Evolutionary conservation across 1,139 yeast species (phyloP).

Genomic region (Suhomyces bribrorum): DNA sequence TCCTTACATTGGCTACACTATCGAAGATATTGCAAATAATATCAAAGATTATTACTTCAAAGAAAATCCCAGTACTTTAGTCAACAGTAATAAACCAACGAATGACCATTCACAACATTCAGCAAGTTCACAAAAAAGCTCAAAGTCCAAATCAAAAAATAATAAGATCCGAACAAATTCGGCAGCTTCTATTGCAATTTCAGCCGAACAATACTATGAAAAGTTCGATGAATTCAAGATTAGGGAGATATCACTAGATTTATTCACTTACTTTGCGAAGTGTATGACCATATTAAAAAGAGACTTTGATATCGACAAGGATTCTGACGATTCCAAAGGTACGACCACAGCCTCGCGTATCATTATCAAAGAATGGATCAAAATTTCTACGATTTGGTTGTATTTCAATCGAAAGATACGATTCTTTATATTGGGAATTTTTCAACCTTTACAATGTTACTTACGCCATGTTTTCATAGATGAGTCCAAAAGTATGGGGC

Average conservation of each 20-base stretch:
- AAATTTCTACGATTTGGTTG: conserved; percentile 25
- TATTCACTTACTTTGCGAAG: conserved; percentile 28
- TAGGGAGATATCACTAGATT: conserved; percentile 35
- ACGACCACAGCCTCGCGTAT: not conserved
- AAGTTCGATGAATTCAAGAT: conserved; percentile 30
- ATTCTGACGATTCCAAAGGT: not conserved
- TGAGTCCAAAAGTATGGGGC: conserved; percentile 7
- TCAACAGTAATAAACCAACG: not conserved
- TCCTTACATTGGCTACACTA: conserved; percentile 27
- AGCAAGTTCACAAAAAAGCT: conserved; percentile 2
- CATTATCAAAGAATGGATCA: conserved; percentile 11
- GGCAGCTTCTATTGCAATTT: conserved; percentile 1
- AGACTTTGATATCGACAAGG: conserved; percentile 20
- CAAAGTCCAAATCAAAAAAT: conserved; percentile 13
- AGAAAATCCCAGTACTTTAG: conserved; percentile 3
- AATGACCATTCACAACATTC: not conserved
- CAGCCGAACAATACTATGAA: conserved; percentile 13
- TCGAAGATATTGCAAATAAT: conserved; percentile 35
- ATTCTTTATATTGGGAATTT: conserved; percentile 30
- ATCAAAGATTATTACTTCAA: conserved; percentile 27
- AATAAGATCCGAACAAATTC: conserved; percentile 13
- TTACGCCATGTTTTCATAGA: conserved; percentile 21
- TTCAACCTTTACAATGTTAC: conserved; percentile 32
- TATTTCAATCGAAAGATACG: conserved; percentile 37
- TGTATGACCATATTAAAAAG: conserved; percentile 26